Base-by-base conservation (phyloP, 768 basidiomycete genomes). In the Rhodotorula babjevae region DNA sequence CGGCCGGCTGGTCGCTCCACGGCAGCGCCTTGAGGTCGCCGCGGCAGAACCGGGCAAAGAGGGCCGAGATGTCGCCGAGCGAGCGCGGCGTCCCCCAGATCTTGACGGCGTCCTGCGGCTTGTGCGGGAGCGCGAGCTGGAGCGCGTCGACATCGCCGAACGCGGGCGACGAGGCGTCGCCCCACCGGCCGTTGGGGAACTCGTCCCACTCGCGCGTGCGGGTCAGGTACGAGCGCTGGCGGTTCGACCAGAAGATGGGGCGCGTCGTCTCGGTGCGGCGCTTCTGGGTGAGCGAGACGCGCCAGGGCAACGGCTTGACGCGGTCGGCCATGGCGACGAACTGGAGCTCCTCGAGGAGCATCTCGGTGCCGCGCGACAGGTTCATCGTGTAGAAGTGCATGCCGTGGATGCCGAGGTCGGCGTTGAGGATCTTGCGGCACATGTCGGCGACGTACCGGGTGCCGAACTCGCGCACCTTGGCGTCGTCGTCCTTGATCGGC, bases 171-270 rank as follows among this genome's bases (percentile, higher is more conserved):
- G 71, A 50, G 27, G 70, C 69, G 47, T 76, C 64, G 67, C 96
- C 88, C 23, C 95, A 98, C 76, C 96, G 92, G 72, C 96, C 96
- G 81, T 99, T 99, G 55, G 96, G 96, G 81, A 97, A 99, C 81
- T 79, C 77, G 80, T 99, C 96, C 96, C 96, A 99, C 79, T 96
- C 92, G 80, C 96, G 93, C 23, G 96, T 98, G 65, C 95, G 89
- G 15, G 91, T 91, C 59, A 98, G 84, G 80, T 98, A 98, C 2
- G 93, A 96, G 79, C 93, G 90, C 50, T 93, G 87, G 52, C 95
- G 86, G 83, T 99, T 98, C 21, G 96, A 93, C 94, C 95, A 98
- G 84, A 98, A 98, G 79, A 99, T 98, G 7, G 96, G 96, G 47
- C 96, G 89, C 74, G 95, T 98, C 61, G 87, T 89, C 82, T 99